Evolutionary conservation across 1,284 basidiomycete species (phyloP), one percentile per base, ranked within the genome.

Genomic region (Cryptococcus sp.): DNA sequence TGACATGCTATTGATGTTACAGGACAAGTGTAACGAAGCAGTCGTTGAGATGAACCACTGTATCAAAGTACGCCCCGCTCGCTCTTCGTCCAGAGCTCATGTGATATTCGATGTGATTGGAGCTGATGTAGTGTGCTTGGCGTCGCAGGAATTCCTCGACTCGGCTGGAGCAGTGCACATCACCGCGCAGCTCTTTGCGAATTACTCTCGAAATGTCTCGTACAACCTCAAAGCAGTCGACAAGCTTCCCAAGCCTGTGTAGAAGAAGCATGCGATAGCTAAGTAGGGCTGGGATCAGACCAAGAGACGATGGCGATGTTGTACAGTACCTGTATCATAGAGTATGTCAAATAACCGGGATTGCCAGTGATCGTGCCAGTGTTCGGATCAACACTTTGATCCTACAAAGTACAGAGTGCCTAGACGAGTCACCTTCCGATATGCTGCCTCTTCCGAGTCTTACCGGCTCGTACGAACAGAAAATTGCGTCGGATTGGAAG

Each of bases 191-290:
- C 81, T 93, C 20, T 84, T 86, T 40, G 85, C 85, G 40, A 91
- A 90, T 73, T 93, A 93, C 75, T 82, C 86, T 63, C 86, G 89
- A 76, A 93, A 92, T 76, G 90, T 91, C 46, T 86, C 88, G 72
- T 92, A 90, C 71, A 93, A 93, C 72, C 74, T 93, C 61, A 87
- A 88, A 65, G 88, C 87, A 7, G 69, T 76, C 47, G 65, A 69
- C 39, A 69, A 71, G 52, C 66, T 78, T 63, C 72, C 73, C 4
- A 68, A 75, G 35, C 75, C 77, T 4, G 57, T 68, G 47, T 72
- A 57, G 42, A 35, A 35, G 30, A 35, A 13, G 5, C 13, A 8
- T 35, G 30, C 8, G 2, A 10, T 2, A 35, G 30, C 2, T 3
- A 35, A 2, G 13, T 35, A 13, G 8, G 2, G 2, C 10, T 2